phyloP scores from a whole-genome alignment of 2,329 filamentous ascomycete species.

The Aspergillus puulaauensis region DNA sequence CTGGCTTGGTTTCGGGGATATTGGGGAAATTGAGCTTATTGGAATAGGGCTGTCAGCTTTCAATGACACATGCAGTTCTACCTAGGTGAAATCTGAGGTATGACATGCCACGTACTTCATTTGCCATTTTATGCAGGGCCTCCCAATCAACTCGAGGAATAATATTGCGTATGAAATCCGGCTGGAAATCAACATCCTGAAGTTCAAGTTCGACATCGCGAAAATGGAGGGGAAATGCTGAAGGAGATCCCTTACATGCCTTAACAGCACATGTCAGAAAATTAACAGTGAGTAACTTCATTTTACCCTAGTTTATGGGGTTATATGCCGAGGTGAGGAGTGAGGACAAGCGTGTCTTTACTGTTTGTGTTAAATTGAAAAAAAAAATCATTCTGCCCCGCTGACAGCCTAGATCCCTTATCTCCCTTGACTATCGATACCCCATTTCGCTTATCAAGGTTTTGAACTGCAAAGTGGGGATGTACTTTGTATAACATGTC shows the following conservation, averaged over 20 bases:
- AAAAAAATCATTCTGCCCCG: neutral
- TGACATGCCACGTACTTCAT: conserved; percentile 51
- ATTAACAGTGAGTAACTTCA: conserved; percentile 96
- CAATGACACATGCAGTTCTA: neutral
- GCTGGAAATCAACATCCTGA: conserved; percentile 77
- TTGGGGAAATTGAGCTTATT: conserved; percentile 75
- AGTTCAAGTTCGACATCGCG: conserved; percentile 88
- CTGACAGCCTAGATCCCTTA: neutral
- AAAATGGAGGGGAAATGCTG: conserved; percentile 87
- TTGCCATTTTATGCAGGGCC: conserved; percentile 70
- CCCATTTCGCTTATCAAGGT: neutral
- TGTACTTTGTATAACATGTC: neutral
- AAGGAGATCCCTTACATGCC: conserved; percentile 77
- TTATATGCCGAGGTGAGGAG: neutral
- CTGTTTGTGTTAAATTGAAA: neutral
- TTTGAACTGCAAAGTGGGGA: neutral
- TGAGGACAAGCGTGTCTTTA: neutral
- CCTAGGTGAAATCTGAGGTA: neutral
- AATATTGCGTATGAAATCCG: conserved; percentile 78
- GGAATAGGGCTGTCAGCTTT: neutral
- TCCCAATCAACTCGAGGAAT: conserved; percentile 86
- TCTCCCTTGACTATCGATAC: neutral
- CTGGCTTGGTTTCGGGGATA: conserved; percentile 65
- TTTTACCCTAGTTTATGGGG: conserved; percentile 40
- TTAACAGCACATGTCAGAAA: conserved; percentile 97